phyloP scores from a whole-genome alignment of 169 alveolate species.

The Plasmodium fragile region DNA sequence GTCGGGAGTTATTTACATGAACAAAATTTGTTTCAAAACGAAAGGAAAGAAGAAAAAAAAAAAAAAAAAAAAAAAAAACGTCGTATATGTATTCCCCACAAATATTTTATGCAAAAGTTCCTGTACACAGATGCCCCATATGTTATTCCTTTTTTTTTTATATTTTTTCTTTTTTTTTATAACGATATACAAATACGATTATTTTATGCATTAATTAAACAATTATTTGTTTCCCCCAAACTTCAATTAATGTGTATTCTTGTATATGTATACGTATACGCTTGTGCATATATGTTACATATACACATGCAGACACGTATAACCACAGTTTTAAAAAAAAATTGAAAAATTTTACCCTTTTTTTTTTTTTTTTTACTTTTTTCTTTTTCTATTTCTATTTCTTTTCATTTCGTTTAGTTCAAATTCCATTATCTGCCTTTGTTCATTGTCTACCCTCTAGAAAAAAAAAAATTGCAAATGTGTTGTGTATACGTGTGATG shows the following conservation, averaged over 20 bases:
- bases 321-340: not conserved
- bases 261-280: conserved; percentile 12
- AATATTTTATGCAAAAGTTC: not conserved
- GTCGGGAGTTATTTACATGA: not conserved
- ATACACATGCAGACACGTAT: not conserved
- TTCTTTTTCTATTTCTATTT: conserved; percentile 19
- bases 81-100: not conserved
- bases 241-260: not conserved
- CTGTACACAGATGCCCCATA: not conserved
- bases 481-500: not conserved
- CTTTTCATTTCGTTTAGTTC: conserved; percentile 44
- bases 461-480: conserved; percentile 6
- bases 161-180: conserved; percentile 4
- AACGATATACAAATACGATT: not conserved
- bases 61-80: not conserved
- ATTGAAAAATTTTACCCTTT: conserved; percentile 10
- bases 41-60: not conserved
- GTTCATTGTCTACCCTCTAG: conserved; percentile 30
- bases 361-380: conserved; percentile 13
- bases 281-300: not conserved
- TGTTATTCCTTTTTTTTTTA: conserved; percentile 4
- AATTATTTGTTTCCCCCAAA: conserved; percentile 13
- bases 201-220: conserved; percentile 29
- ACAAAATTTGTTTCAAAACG: not conserved
- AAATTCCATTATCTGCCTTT: conserved; percentile 37